Evolutionary conservation across 352 stramenopile genomes (phyloP).

Genomic region (Thalassiosira oceanica): DNA sequence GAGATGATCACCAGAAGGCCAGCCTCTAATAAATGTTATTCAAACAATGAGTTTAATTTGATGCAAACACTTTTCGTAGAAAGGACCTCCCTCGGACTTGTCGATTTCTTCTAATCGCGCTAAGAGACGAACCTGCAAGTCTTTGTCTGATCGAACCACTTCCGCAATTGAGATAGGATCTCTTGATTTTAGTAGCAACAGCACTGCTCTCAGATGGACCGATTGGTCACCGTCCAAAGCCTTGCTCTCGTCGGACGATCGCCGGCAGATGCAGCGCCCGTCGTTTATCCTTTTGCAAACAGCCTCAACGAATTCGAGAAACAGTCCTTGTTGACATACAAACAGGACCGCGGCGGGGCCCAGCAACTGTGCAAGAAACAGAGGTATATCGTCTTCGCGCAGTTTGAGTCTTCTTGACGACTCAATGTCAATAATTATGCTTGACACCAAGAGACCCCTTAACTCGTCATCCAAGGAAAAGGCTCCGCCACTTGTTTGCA

Average conservation of each 20-base stretch:
- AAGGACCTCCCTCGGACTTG: slow-evolving; percentile 16
- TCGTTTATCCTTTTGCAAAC: too few relatives aligned
- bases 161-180: slow-evolving; percentile 30
- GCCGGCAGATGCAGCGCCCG: too few relatives aligned
- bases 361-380: slow-evolving; percentile 31
- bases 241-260: too few relatives aligned
- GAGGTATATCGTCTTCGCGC: slow-evolving; percentile 23
- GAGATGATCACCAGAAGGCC: too few relatives aligned
- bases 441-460: slow-evolving; percentile 25
- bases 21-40: too few relatives aligned
- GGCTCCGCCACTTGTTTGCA: slow-evolving; percentile 5
- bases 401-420: slow-evolving; percentile 15
- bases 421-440: slow-evolving; percentile 28
- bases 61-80: too few relatives aligned
- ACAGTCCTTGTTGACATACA: slow-evolving; percentile 33
- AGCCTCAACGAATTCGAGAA: slow-evolving; percentile 25
- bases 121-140: slow-evolving; percentile 18
- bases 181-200: slow-evolving; percentile 41
- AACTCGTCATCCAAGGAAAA: slow-evolving; percentile 38
- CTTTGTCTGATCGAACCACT: slow-evolving; percentile 20
- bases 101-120: slow-evolving; percentile 23
- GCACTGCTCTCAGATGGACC: slow-evolving; percentile 30
- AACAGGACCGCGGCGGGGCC: slow-evolving; percentile 38
- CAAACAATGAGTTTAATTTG: too few relatives aligned
- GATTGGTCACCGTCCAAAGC: too few relatives aligned